Conservation (phyloP, 2,329 filamentous ascomycete genomes). For the Aphanocladium album region DNA sequence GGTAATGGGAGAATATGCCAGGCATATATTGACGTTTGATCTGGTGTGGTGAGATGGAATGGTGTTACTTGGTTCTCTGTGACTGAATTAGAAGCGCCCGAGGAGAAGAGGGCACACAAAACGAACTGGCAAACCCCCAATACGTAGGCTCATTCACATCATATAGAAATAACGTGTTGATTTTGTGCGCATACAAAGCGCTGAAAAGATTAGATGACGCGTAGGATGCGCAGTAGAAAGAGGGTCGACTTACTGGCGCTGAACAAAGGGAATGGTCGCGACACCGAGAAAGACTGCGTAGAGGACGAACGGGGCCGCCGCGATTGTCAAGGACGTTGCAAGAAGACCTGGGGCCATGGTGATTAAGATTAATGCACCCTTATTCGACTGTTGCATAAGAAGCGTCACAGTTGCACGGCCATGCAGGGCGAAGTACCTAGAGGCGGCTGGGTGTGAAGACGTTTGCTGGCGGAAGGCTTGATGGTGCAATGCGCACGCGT, state of each 20-base stretch:
- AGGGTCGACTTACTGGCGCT: conserved; percentile 68
- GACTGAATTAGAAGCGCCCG: too few species aligned
- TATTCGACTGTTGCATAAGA: neutral
- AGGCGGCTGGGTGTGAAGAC: too few species aligned
- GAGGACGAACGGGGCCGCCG: conserved; percentile 55
- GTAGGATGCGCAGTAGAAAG: neutral
- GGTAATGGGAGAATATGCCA: conserved; percentile 87
- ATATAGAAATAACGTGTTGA: conserved; percentile 67
- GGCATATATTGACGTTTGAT: conserved; percentile 73
- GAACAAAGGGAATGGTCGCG: conserved; percentile 64
- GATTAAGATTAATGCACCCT: neutral
- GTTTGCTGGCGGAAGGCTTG: too few species aligned
- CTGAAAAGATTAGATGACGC: conserved; percentile 36
- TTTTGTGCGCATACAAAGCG: conserved; percentile 75
- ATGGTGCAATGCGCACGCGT: too few species aligned
- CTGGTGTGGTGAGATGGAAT: conserved; percentile 69
- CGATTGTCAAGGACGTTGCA: conserved; percentile 41
- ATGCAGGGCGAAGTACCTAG: too few species aligned
- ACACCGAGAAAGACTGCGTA: conserved; percentile 64
- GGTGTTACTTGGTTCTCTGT: conserved; percentile 82
- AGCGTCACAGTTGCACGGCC: neutral
- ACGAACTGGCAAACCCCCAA: conserved; percentile 77
- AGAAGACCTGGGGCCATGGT: neutral
- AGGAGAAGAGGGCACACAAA: conserved; percentile 13
- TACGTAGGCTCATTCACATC: conserved; percentile 71